These are phyloP conservation scores for Tolypocladium cylindrosporum DNA, from an alignment of 2,329 filamentous ascomycete species.

Conservation along the genomic window DNA sequence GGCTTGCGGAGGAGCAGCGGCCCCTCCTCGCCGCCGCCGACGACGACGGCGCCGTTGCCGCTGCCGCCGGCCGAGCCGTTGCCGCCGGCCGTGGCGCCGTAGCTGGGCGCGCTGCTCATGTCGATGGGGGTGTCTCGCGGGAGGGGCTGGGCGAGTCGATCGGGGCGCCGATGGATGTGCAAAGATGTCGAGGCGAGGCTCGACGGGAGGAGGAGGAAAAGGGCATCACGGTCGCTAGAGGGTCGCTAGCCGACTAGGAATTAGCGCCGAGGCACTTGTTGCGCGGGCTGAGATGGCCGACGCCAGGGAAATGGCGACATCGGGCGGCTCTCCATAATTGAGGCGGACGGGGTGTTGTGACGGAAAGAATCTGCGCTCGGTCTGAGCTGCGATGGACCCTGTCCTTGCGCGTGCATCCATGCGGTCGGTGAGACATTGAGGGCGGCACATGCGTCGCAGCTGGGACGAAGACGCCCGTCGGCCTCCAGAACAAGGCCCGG, in stretches of 20 bases:
- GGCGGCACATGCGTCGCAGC: background rate
- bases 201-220: background rate
- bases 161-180: background rate
- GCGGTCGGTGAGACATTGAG: background rate
- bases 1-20: conserved; percentile 18
- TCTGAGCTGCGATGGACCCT: background rate
- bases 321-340: background rate
- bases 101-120: background rate
- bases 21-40: conserved; percentile 15
- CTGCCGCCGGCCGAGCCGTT: background rate
- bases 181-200: background rate
- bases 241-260: background rate
- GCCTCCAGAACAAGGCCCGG: background rate
- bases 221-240: background rate
- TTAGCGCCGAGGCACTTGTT: background rate
- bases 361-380: background rate
- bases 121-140: background rate
- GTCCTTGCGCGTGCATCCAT: background rate
- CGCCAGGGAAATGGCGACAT: background rate
- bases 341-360: background rate
- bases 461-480: background rate
- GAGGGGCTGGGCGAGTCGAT: background rate
- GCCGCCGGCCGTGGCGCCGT: background rate
- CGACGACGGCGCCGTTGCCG: background rate
- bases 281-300: background rate